These are phyloP conservation scores for Aspergillus sp. DNA, from an alignment of 2,329 filamentous ascomycete species.

Conservation along the genomic window DNA sequence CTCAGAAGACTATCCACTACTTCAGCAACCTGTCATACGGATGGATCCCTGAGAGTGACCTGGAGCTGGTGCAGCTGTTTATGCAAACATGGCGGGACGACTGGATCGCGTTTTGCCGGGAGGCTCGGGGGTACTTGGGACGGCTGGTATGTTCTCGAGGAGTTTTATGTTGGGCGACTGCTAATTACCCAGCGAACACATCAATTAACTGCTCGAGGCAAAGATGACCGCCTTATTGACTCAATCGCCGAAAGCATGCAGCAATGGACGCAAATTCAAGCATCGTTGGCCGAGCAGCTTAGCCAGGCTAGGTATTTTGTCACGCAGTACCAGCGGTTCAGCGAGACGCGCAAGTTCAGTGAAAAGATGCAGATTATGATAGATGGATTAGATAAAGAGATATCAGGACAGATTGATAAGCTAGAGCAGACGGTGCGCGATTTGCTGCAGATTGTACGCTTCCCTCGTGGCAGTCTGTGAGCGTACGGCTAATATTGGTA, in stretches of 20 bases:
- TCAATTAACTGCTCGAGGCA: slow-evolving; percentile 16
- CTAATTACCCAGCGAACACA: slow-evolving; percentile 15
- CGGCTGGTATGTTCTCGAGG: slow-evolving; percentile 9
- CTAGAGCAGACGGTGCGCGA: slow-evolving; percentile 20
- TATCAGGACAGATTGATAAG: slow-evolving; percentile 18
- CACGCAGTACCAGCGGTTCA: slow-evolving; percentile 17
- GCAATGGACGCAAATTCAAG: slow-evolving; percentile 18
- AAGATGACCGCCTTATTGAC: slow-evolving; percentile 18
- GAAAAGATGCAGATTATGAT: slow-evolving; percentile 16
- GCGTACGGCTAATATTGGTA: background rate
- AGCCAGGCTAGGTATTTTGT: slow-evolving; percentile 17
- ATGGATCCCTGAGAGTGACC: slow-evolving; percentile 18
- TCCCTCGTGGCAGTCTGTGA: no score
- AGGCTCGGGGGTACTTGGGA: slow-evolving; percentile 13
- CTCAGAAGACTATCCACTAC: slow-evolving; percentile 17
- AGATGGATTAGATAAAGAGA: slow-evolving; percentile 11
- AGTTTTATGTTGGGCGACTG: background rate
- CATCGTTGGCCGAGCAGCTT: slow-evolving; percentile 16
- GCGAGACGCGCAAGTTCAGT: slow-evolving; percentile 17
- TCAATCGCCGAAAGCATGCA: slow-evolving; percentile 20
- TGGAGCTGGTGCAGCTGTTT: slow-evolving; percentile 17
- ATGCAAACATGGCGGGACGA: slow-evolving; percentile 19
- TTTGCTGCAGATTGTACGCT: slow-evolving; percentile 18
- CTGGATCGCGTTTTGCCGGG: slow-evolving; percentile 18
- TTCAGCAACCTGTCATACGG: slow-evolving; percentile 20